phyloP scores from a whole-genome alignment of 352 stramenopile genomes.

The Phytophthora fragariaefolia region DNA sequence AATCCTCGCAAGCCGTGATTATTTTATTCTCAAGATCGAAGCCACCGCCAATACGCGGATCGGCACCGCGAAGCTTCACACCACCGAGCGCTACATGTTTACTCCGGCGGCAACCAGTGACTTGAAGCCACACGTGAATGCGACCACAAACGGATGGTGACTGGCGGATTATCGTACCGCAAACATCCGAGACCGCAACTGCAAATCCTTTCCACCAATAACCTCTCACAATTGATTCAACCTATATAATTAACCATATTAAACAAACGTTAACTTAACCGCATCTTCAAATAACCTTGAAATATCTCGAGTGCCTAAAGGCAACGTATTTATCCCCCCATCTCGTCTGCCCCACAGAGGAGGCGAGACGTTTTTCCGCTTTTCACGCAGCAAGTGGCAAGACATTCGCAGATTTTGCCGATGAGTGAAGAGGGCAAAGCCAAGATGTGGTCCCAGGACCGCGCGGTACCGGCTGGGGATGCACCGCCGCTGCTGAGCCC shows the following conservation, averaged over 20 bases:
- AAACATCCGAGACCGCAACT: background rate
- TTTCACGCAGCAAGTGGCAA: slow-evolving; percentile 12
- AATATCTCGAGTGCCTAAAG: too few species aligned
- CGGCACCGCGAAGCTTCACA: background rate
- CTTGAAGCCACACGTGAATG: slow-evolving; percentile 22
- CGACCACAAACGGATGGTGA: slow-evolving; percentile 29
- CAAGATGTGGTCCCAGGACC: slow-evolving; percentile 67
- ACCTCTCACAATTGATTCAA: background rate
- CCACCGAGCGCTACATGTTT: slow-evolving; percentile 3
- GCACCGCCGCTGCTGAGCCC: slow-evolving; percentile 69
- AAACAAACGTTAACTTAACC: too few species aligned
- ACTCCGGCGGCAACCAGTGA: background rate
- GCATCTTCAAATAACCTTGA: background rate
- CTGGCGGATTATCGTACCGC: slow-evolving; percentile 12
- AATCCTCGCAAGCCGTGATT: slow-evolving; percentile 6
- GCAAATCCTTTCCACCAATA: background rate
- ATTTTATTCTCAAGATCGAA: too few species aligned
- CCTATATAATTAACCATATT: too few species aligned
- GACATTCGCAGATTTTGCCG: slow-evolving; percentile 6
- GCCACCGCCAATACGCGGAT: background rate
- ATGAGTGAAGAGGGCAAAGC: slow-evolving; percentile 49
- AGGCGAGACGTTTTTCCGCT: slow-evolving; percentile 8
- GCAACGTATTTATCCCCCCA: background rate
- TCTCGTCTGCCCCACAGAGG: slow-evolving; percentile 24
- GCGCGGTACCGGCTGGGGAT: slow-evolving; percentile 39